phyloP scores from a whole-genome alignment of 1,139 yeast species.

The Candida gigantensis region DNA sequence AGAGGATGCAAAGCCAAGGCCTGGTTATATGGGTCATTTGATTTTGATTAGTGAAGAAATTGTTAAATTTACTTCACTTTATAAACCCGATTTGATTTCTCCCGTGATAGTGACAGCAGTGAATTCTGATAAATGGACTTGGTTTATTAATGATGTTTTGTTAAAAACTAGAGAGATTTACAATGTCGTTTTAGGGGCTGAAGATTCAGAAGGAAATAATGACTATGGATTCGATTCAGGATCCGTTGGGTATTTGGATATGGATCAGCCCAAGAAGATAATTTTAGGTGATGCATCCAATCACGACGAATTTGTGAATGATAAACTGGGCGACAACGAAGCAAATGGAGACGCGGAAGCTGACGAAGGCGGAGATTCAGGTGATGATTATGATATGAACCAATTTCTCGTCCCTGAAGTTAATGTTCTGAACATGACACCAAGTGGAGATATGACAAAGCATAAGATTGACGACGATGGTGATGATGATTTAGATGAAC shows the following conservation, averaged over 20 bases:
- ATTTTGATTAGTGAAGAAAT: conserved; percentile 51
- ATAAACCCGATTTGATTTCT: conserved; percentile 50
- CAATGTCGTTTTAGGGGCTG: conserved; percentile 48
- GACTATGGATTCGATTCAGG: conserved; percentile 34
- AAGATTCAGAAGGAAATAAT: conserved; percentile 22
- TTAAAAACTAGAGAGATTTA: conserved; percentile 48
- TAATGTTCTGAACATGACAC: conserved; percentile 21
- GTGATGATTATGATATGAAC: conserved; percentile 21
- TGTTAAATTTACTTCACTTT: conserved; percentile 49
- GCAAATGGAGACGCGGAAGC: conserved; percentile 18
- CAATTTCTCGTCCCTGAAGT: conserved; percentile 13
- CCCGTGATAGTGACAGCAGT: conserved; percentile 43
- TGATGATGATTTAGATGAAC: background rate
- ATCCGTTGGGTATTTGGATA: conserved; percentile 38
- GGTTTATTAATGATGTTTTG: conserved; percentile 47
- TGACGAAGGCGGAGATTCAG: conserved; percentile 17
- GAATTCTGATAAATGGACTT: conserved; percentile 42
- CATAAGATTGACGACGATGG: conserved; percentile 14
- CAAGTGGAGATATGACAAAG: conserved; percentile 17
- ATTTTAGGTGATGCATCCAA: conserved; percentile 39
- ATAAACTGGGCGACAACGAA: conserved; percentile 12
- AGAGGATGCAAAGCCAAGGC: conserved; percentile 30
- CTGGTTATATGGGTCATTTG: conserved; percentile 52
- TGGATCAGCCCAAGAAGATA: conserved; percentile 29
- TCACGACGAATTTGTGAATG: conserved; percentile 36